phyloP scores from a whole-genome alignment of 371 early-diverging fungal species.

The Mucor plumbeus region DNA sequence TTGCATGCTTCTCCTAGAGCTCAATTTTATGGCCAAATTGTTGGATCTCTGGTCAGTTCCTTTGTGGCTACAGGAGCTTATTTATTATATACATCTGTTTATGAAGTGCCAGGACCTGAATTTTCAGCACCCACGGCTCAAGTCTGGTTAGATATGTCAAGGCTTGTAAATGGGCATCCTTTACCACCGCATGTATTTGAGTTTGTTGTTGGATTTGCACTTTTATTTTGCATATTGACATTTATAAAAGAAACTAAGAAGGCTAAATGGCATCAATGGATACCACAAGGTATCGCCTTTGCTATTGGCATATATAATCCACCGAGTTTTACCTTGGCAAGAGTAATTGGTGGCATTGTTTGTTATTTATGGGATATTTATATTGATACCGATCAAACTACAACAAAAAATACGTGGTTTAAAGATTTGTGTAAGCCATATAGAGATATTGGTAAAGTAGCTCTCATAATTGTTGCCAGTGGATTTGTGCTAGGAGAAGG shows the following conservation, averaged over 20 bases:
- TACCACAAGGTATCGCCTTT: conserved; percentile 80
- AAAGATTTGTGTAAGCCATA: conserved; percentile 13
- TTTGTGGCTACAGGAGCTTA: conserved; percentile 62
- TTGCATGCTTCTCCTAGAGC: conserved; percentile 54
- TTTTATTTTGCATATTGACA: conserved; percentile 61
- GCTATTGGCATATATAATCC: conserved; percentile 85
- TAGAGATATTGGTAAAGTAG: conserved; percentile 47
- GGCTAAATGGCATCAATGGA: conserved; percentile 40
- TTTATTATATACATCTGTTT: conserved; percentile 70
- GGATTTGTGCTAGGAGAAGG: conserved; percentile 85
- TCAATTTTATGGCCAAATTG: conserved; percentile 55
- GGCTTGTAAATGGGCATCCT: conserved; percentile 76
- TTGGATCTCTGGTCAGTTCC: conserved; percentile 57
- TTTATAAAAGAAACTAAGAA: conserved; percentile 42
- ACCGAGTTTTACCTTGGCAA: conserved; percentile 76
- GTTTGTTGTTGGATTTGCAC: conserved; percentile 61
- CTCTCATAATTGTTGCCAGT: conserved; percentile 73
- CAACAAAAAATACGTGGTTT: background rate
- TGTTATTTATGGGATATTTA: conserved; percentile 51
- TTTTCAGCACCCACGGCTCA: conserved; percentile 80
- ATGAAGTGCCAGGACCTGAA: conserved; percentile 72
- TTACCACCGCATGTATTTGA: conserved; percentile 65
- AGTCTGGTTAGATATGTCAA: conserved; percentile 81
- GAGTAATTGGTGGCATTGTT: conserved; percentile 70
- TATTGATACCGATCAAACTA: conserved; percentile 26